A percentile compares a stretch with the other conserved stretches of the same genome.
Evolutionary conservation across 139 green algal genomes (phyloP).

Genomic region (Chlamydomonas incerta): DNA sequence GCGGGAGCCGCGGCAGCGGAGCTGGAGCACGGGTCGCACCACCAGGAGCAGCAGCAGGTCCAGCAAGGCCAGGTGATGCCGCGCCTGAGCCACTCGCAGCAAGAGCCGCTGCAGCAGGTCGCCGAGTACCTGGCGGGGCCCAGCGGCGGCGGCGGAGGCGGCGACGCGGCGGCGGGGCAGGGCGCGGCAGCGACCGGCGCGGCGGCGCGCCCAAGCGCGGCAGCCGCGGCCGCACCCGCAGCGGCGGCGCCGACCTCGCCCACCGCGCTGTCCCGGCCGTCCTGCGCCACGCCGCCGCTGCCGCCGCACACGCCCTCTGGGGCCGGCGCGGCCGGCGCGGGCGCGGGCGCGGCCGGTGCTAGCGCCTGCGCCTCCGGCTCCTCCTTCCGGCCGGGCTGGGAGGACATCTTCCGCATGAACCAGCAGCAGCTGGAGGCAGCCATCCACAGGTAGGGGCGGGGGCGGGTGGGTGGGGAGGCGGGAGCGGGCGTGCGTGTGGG

Average conservation of each 20-base stretch:
- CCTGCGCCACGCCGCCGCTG: no score
- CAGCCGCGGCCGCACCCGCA: no score
- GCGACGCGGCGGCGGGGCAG: no score
- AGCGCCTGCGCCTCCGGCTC: neutral
- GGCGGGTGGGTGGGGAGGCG: no score
- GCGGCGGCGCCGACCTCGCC: no score
- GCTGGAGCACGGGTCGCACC: neutral
- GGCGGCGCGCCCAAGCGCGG: no score
- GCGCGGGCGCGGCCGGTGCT: neutral
- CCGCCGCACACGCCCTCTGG: no score
- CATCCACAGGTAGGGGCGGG: conserved; percentile 61
- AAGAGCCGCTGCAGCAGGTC: conserved; percentile 69
- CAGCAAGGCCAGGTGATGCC: neutral
- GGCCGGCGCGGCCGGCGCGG: neutral
- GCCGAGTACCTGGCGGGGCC: conserved; percentile 72
- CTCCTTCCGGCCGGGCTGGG: conserved; percentile 91
- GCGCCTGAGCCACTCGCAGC: neutral
- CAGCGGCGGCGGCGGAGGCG: no score
- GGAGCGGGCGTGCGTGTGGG: no score
- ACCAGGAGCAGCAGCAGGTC: neutral
- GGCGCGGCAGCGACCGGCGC: no score
- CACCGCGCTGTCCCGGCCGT: no score
- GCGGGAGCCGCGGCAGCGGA: conserved; percentile 5
- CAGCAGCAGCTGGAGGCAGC: conserved; percentile 98
- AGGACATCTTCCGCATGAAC: conserved; percentile 99